Base-by-base conservation (phyloP, 306 rosid genomes). In the Prunus fruticosa region DNA sequence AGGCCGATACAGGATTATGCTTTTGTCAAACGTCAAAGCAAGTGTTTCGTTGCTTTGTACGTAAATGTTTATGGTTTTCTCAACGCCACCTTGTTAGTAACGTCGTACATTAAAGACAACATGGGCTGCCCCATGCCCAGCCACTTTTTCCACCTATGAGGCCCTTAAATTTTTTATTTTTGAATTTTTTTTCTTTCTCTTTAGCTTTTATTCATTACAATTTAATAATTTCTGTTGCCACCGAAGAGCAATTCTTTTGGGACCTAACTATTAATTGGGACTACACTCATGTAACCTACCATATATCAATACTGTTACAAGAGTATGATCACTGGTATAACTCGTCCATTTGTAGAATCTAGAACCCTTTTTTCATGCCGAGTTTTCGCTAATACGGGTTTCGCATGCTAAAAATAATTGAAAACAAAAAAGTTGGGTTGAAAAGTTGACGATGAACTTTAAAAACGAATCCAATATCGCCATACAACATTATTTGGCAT, bases 11-110 rank as follows among this genome's bases (percentile, higher is more conserved):
- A 8, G 64, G 30, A 52, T 71, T 9, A 28, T 19, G 30, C 32
- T 27, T 1, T 27, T 52, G 57, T 52, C 57, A 19, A 16, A 52
- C 22, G 57, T 15, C 57, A 18, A 52, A 52, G 57, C 57, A 18
- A 52, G 57, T n/a, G n/a, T 3, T 0, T 0, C 1, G 57, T 16
- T 16, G 57, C 57, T 20, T 8, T 56, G 58, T 54, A 58, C 78
- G 79, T 79, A 32, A 23, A 73, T 28, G 79, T 19, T 34, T 34
- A 73, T 46, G 64, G 27, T 16, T 73, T 66, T 27, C 47, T 52
- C 22, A 56, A 72, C 69, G 50, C 25, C 25, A 72, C 1, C 78
- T 65, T 46, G 43, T 73, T 72, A 28, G 28, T 57, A 72, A 79
- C 46, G 61, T 51, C 16, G 15, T 23, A 11, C 16, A 16, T 28